Evolutionary conservation across 2,329 filamentous ascomycete genomes (phyloP), one percentile per base, ranked within the genome.

Genomic region (Metarhizium anisopliae): DNA sequence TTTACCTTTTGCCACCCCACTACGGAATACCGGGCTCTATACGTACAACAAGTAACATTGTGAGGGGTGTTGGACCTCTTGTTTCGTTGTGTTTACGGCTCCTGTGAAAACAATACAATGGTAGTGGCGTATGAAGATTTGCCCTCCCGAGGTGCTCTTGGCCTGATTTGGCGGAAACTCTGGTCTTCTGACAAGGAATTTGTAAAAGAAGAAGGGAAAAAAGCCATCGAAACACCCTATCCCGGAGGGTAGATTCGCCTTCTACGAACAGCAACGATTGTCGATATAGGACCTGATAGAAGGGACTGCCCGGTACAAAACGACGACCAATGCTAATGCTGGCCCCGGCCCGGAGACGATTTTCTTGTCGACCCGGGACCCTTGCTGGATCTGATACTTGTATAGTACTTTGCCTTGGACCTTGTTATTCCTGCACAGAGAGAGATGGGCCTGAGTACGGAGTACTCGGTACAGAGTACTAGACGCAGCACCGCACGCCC

Each of bases 1-100:
- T 55, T 55, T 50, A 40, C n/a, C 29, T 53, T 51, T 60, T 55
- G 58, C 58, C 55, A 56, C 57, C 52, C 52, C 54, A 56, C 59
- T 25, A 25, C 6, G 18, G 43, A 47, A n/a, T 14, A 25, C 25
- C 25, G 25, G 25, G 25, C 25, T 25, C 25, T 25, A 25, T 25
- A 25, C 3, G 25, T 25, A 25, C 25, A 25, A 25, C 1, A 25
- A 25, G 25, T 25, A 25, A 25, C 25, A 25, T 25, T 25, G 25
- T 25, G 25, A 25, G 25, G 25, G 25, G 25, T 25, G 25, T 25
- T 25, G 25, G 25, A 25, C 25, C 25, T 25, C 25, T 25, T 25
- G 25, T 25, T 25, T 25, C 25, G 25, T 25, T 25, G 3, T 25
- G 25, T 20, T 47, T 47, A 47, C 18, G 18, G 18, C 43, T 18